Evolutionary conservation across 306 rosid genomes (phyloP), one percentile per base, ranked within the genome.

Genomic region (Mimosa pudica): DNA sequence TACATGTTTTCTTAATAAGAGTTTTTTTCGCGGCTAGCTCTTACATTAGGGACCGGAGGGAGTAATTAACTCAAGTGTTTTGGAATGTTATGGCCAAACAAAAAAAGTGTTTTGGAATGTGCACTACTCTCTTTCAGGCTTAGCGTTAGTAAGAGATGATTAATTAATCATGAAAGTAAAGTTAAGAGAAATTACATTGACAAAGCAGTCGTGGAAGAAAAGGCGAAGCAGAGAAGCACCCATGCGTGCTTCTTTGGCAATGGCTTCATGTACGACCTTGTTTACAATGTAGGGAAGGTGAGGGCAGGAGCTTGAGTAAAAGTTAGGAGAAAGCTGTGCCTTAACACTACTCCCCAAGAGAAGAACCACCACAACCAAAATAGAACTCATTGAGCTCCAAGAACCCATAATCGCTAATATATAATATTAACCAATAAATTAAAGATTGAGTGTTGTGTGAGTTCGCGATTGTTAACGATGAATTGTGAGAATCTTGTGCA

Each of bases 181-280:
- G 72, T 17, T 3, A 1, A 68, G 73, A n/a, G 8, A 42, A 10
- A 76, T 82, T 90, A 94, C 97, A 74, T 94, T 94, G 76, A 94
- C 98, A 68, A 94, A 91, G 71, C 97, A 94, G 44, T 94, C 97
- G 10, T 92, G 98, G 79, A 94, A 94, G 90, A 88, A 90, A 80
- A 94, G 74, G 73, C 98, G 98, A 11, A 94, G 92, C 74, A 94
- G 87, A 62, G 98, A 94, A 78, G 97, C 97, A n/a, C 97, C 98
- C 94, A 91, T 94, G 20, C 98, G 90, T 32, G 97, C 32, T 77
- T 92, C 98, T 7, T 86, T 94, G 1, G 74, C 16, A 32, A 94
- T 82, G 6, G 95, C 97, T 0, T 92, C 83, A 20, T 82, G 85
- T 32, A 94, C 90, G 0, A 78, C 74, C 61, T 83, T 67, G 77